phyloP scores from a whole-genome alignment of 345 rosid species.

The Syzygium grande region DNA sequence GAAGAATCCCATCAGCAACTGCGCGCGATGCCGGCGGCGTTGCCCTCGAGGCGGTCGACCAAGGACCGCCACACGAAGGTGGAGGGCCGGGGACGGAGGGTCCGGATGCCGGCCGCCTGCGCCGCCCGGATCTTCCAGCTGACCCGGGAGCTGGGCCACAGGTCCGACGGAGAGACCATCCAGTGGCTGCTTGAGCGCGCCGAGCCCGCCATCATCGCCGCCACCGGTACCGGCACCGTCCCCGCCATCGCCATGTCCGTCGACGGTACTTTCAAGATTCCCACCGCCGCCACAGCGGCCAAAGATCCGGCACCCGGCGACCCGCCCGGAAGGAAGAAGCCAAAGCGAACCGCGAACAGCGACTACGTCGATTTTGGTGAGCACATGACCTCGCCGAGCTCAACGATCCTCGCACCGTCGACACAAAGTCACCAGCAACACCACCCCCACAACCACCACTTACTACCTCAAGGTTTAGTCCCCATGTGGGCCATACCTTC shows the following conservation, averaged over 20 bases:
- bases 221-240: conserved; percentile 89
- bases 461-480: conserved; percentile 41
- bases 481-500: conserved; percentile 87
- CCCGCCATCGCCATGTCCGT: conserved; percentile 95
- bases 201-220: conserved; percentile 78
- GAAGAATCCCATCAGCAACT: neutral
- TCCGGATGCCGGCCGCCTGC: conserved; percentile 93
- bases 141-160: conserved; percentile 83
- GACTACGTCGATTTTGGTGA: conserved; percentile 64
- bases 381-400: conserved; percentile 17
- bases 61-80: conserved; percentile 90
- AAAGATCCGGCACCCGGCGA: conserved; percentile 26
- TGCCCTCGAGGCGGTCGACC: conserved; percentile 48
- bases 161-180: conserved; percentile 88
- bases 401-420: conserved; percentile 51
- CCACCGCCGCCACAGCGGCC: conserved; percentile 41
- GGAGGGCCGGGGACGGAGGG: conserved; percentile 88
- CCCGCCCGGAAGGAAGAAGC: conserved; percentile 42
- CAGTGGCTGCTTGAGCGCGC: conserved; percentile 86
- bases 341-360: conserved; percentile 65
- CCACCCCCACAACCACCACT: conserved; percentile 4
- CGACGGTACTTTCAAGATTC: conserved; percentile 77
- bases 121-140: conserved; percentile 89
- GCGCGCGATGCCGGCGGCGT: conserved; percentile 15
- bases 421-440: conserved; percentile 3